Evolutionary conservation across 441 rosid species (phyloP).

Genomic region (Capsella rubella): DNA sequence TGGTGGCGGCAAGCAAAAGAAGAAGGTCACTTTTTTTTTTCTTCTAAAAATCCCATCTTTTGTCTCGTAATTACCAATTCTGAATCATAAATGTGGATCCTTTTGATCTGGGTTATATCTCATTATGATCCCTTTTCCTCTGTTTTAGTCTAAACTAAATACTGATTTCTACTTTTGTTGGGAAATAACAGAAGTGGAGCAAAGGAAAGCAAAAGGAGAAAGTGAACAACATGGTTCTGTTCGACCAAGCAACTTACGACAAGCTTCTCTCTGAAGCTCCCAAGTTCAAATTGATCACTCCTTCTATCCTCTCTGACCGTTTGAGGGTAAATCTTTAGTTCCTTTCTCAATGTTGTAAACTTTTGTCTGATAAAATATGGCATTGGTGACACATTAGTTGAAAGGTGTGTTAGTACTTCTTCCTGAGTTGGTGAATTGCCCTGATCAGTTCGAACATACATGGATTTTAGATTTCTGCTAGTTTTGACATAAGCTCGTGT

Average conservation of each 20-base stretch:
- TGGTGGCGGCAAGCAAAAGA: conserved; percentile 79
- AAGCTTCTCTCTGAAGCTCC: conserved; percentile 75
- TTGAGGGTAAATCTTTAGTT: conserved; percentile 50
- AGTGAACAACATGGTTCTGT: conserved; percentile 79
- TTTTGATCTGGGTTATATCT: not conserved
- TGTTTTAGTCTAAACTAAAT: not conserved
- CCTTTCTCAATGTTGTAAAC: not conserved
- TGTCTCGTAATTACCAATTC: not conserved
- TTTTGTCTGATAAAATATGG: conserved; percentile 2
- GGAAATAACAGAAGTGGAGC: conserved; percentile 67
- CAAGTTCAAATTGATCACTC: conserved; percentile 69
- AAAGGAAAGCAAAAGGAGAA: conserved; percentile 83
- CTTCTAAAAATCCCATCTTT: not conserved
- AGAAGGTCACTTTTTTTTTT: conserved; percentile 52
- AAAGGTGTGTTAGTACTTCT: not conserved
- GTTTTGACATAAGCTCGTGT: conserved; percentile 23
- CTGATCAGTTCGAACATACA: not conserved
- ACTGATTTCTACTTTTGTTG: not conserved
- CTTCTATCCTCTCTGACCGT: conserved; percentile 69
- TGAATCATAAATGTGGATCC: not conserved
- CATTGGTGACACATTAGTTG: not conserved
- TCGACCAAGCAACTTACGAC: conserved; percentile 71
- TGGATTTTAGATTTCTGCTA: not conserved
- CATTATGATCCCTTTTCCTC: not conserved
- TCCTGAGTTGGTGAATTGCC: not conserved